Conservation (phyloP, 768 basidiomycete genomes). For the Phylloporus sp. region DNA sequence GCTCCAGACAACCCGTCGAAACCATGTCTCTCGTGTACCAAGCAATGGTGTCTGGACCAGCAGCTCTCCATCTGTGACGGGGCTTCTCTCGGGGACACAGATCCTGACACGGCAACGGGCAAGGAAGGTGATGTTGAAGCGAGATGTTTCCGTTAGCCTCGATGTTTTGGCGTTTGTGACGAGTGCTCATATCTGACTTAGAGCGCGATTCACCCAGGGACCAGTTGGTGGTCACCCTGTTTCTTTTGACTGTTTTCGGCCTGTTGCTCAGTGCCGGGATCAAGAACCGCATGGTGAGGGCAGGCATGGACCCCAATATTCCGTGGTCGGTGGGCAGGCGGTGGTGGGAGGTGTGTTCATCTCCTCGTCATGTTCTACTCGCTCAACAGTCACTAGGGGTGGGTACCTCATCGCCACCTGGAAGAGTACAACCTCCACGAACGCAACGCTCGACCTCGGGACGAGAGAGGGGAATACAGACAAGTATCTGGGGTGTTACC, state of each 20-base stretch:
- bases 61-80: conserved; percentile 81
- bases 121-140: conserved; percentile 96
- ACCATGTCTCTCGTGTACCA: conserved; percentile 90
- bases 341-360: conserved; percentile 79
- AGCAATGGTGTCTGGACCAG: conserved; percentile 94
- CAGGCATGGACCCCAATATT: conserved; percentile 61
- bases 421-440: conserved; percentile 51
- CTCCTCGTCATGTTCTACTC: conserved; percentile 15
- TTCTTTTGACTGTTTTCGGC: conserved; percentile 83
- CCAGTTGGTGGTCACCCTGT: conserved; percentile 88
- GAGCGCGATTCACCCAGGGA: conserved; percentile 95
- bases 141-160: conserved; percentile 84
- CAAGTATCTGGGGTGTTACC: conserved; percentile 35
- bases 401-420: conserved; percentile 46
- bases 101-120: conserved; percentile 91
- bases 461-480: conserved; percentile 42
- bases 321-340: conserved; percentile 61
- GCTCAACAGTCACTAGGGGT: conserved; percentile 25
- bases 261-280: conserved; percentile 81
- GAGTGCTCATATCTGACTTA: conserved; percentile 34
- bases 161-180: conserved; percentile 31
- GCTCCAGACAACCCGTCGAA: conserved; percentile 82
- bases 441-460: conserved; percentile 27
- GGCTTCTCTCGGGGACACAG: conserved; percentile 78
- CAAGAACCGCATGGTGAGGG: conserved; percentile 76